phyloP scores from a whole-genome alignment of 176 grass and related monocot species.

The Oryza meridionalis region DNA sequence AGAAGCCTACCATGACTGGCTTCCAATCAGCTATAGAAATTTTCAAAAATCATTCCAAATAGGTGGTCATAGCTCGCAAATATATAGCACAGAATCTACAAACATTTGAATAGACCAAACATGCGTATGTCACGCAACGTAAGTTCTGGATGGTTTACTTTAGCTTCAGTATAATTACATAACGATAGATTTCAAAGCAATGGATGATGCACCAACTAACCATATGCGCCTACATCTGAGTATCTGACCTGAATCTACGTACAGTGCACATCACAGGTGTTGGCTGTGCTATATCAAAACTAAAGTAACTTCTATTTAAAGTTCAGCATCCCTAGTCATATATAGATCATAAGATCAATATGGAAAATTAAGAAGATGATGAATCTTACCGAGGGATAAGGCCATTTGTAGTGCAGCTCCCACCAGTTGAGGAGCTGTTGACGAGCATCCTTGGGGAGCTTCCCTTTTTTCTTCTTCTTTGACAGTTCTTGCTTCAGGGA shows the following conservation, averaged over 20 bases:
- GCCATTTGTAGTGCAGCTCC: constrained; percentile 99
- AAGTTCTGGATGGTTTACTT: background rate
- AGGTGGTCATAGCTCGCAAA: background rate
- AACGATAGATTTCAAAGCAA: background rate
- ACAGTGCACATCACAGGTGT: background rate
- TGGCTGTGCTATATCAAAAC: background rate
- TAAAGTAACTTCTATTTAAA: background rate
- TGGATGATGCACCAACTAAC: background rate
- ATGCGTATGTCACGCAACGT: background rate
- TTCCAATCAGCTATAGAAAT: background rate
- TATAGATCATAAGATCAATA: background rate
- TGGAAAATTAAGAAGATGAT: background rate
- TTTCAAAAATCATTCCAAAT: background rate
- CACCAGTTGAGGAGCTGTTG: constrained; percentile 93
- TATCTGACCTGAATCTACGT: background rate
- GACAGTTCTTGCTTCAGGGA: constrained; percentile 88
- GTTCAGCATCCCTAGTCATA: too few species aligned
- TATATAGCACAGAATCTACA: background rate
- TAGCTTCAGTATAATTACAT: background rate
- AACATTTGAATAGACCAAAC: background rate
- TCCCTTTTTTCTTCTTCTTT: constrained; percentile 99
- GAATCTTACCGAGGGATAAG: constrained; percentile 80
- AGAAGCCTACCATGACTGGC: background rate
- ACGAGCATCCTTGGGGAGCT: constrained; percentile 94
- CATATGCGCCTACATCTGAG: background rate